Base-by-base conservation (phyloP, 495 filamentous ascomycete genomes). In the Pyronema domesticum region DNA sequence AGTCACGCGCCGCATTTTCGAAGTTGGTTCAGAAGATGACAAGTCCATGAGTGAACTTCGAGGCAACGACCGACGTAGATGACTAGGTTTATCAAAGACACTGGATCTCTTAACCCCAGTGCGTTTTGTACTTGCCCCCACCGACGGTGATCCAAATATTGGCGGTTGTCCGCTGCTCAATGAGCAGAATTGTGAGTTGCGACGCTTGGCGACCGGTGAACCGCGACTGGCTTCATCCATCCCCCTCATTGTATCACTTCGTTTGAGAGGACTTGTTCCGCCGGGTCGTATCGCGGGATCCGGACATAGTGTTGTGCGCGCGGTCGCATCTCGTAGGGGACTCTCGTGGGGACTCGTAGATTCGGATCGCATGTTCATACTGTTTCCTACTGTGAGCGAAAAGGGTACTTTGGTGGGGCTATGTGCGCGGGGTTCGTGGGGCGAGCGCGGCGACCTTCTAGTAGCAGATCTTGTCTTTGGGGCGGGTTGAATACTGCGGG, bases 241-340 rank as follows among this genome's bases (percentile, higher is more conserved):
- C 61, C 85, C 84, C 83, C 94, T 91, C 11, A 82, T 81, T 6
- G 83, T 82, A 67, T 98, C 91, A 60, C 80, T 93, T 47, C 93
- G 79, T 70, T 96, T 96, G 44, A 98, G 69, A 0, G 91, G 91
- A 65, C 89, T 95, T 33, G 82, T 54, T 14, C 39, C 30, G 11
- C 10, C 11, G 14, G 35, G 52, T 46, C 40, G 52, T 15, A 10
- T 54, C n/a, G 13, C 30, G 50, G 15, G 10, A 37, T 43, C 35
- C 3, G 35, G 35, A 53, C 35, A 53, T 33, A 39, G 14, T 17
- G 50, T 53, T n/a, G 34, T 47, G 10, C 19, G n/a, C 13, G 62
- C 61, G 5, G 55, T 50, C 30, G 58, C 57, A 51, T 65, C 62
- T 17, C 61, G 55, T 44, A 30, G 23, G 23, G 62, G 56, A 39